Conservation (phyloP, 352 stramenopile genomes). For the Aphanomyces invadans region DNA sequence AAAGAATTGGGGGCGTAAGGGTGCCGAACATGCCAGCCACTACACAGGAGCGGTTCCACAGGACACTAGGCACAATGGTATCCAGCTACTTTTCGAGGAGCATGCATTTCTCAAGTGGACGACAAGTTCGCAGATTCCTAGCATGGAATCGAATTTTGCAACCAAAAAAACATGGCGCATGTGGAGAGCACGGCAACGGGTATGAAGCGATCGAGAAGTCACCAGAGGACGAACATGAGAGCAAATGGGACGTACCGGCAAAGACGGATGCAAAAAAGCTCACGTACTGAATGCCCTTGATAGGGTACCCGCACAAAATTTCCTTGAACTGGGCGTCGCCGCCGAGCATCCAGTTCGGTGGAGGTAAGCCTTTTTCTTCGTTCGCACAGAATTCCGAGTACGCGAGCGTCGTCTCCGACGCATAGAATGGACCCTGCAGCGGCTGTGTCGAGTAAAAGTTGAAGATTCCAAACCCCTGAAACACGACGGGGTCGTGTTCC, state of each 20-base stretch:
- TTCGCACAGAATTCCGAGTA: constrained; percentile 61
- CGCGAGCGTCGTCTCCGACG: constrained; percentile 64
- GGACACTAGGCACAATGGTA: too few relatives aligned
- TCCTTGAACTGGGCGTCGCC: constrained; percentile 62
- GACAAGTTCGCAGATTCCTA: too few relatives aligned
- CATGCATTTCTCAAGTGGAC: too few relatives aligned
- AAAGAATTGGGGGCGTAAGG: neutral
- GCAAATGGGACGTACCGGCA: constrained; percentile 37
- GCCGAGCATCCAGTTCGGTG: constrained; percentile 78
- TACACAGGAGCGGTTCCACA: too few relatives aligned
- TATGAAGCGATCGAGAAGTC: neutral
- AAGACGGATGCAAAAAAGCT: constrained; percentile 24
- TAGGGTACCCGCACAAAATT: constrained; percentile 61
- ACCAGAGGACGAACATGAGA: constrained; percentile 26
- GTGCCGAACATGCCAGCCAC: neutral
- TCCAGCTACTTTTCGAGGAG: too few relatives aligned
- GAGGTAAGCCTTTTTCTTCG: constrained; percentile 17
- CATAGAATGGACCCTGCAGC: constrained; percentile 72
- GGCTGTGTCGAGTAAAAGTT: constrained; percentile 70
- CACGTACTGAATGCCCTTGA: constrained; percentile 48
- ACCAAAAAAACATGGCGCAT: too few relatives aligned
- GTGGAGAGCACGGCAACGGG: too few relatives aligned
- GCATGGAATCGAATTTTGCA: too few relatives aligned
- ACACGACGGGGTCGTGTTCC: constrained; percentile 59
- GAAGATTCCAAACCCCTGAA: constrained; percentile 74